Evolutionary conservation across 345 rosid genomes (phyloP).

Genomic region (Gossypium arboreum): DNA sequence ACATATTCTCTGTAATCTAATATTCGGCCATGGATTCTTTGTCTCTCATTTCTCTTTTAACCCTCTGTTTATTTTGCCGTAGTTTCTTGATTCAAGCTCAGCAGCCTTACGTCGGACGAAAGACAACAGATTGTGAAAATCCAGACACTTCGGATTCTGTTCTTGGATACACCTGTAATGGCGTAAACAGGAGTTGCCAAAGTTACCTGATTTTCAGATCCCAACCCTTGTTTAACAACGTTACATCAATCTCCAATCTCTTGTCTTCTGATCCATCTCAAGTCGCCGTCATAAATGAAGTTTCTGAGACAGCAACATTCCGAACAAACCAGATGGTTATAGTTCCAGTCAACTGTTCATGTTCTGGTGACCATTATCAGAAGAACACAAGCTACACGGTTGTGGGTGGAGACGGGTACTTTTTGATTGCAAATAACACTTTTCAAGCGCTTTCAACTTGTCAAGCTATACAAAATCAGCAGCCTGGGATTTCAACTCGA

Average conservation of each 20-base stretch:
- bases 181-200: slow-evolving; percentile 52
- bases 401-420: slow-evolving; percentile 17
- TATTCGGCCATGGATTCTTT: slow-evolving; percentile 25
- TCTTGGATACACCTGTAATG: slow-evolving; percentile 77
- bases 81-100: slow-evolving; percentile 42
- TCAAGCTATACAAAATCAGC: slow-evolving; percentile 56
- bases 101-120: slow-evolving; percentile 55
- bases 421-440: slow-evolving; percentile 48
- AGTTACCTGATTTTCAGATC: slow-evolving; percentile 62
- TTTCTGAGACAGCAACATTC: slow-evolving; percentile 33
- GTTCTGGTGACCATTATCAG: slow-evolving; percentile 54
- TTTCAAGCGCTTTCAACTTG: slow-evolving; percentile 76
- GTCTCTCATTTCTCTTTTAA: slow-evolving; percentile 11
- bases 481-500: slow-evolving; percentile 12
- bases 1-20: background rate
- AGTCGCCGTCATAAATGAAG: slow-evolving; percentile 44
- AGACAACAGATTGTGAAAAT: slow-evolving; percentile 40
- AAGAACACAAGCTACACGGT: slow-evolving; percentile 47
- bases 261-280: slow-evolving; percentile 42
- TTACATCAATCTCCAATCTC: slow-evolving; percentile 50
- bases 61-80: slow-evolving; percentile 20
- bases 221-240: slow-evolving; percentile 43
- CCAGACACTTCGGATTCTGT: slow-evolving; percentile 37
- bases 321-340: slow-evolving; percentile 42
- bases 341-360: slow-evolving; percentile 69